These are phyloP conservation scores for Alternaria rosae DNA, from an alignment of 2,329 filamentous ascomycete genomes.

Conservation along the genomic window DNA sequence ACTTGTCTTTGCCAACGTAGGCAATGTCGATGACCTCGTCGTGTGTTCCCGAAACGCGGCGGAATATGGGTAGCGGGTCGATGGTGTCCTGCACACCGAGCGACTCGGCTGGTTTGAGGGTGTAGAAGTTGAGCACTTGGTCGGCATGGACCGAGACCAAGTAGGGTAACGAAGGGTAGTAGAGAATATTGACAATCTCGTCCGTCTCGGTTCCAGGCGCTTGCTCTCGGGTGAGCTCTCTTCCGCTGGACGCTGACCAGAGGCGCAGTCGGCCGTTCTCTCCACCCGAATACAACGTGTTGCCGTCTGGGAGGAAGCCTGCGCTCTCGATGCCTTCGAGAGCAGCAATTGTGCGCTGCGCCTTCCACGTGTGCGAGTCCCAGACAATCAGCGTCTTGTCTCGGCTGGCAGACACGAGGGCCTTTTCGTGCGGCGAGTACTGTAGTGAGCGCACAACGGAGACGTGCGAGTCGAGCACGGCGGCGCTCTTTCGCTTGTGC, in stretches of 20 bases:
- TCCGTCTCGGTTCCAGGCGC: constrained; percentile 65
- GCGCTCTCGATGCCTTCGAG: constrained; percentile 85
- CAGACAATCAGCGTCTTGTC: constrained; percentile 96
- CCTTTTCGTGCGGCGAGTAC: constrained; percentile 76
- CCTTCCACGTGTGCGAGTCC: constrained; percentile 86
- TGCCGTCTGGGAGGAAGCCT: constrained; percentile 77
- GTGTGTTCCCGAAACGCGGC: constrained; percentile 92
- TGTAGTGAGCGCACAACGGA: constrained; percentile 91
- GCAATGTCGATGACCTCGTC: constrained; percentile 97
- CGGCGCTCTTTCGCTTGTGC: constrained; percentile 78
- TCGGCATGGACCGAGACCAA: constrained; percentile 87
- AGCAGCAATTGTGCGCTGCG: constrained; percentile 79
- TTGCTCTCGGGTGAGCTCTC: constrained; percentile 81
- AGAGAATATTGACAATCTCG: constrained; percentile 75
- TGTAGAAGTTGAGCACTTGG: constrained; percentile 83
- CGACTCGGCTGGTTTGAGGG: constrained; percentile 55
- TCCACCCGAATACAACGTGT: constrained; percentile 81
- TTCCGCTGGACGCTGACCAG: constrained; percentile 80
- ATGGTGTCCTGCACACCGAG: constrained; percentile 56
- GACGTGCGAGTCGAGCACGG: constrained; percentile 87
- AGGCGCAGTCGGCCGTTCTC: constrained; percentile 82
- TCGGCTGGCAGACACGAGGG: constrained; percentile 82
- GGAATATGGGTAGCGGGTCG: constrained; percentile 67
- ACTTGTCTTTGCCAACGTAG: constrained; percentile 81
- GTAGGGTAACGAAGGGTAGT: constrained; percentile 70